These are phyloP conservation scores for Mycosphaerella arachidis DNA, from an alignment of 2,329 filamentous ascomycete genomes.

Conservation along the genomic window DNA sequence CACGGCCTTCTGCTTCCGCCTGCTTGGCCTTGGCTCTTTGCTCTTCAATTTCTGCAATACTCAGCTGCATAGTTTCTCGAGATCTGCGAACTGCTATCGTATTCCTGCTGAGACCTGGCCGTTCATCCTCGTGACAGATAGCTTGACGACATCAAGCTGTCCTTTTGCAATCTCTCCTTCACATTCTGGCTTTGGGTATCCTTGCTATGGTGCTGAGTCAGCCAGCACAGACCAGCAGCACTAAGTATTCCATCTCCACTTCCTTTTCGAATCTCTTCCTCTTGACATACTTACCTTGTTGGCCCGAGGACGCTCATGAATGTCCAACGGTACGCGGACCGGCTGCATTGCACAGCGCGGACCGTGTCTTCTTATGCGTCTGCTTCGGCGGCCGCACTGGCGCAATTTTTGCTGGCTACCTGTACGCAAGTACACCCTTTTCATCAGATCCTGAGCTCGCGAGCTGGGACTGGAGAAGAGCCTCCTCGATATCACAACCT, in stretches of 20 bases:
- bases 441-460: no score
- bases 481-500: no score
- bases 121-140: background rate
- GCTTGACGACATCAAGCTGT: background rate
- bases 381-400: no score
- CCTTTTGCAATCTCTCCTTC: background rate
- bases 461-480: no score
- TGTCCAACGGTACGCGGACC: background rate
- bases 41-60: background rate
- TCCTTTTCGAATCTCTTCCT: background rate
- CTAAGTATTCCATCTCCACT: no score
- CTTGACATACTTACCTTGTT: slow-evolving; percentile 1
- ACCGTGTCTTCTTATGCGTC: no score
- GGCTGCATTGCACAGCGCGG: background rate
- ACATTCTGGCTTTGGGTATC: background rate
- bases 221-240: no score
- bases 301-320: background rate
- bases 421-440: no score
- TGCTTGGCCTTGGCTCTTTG: background rate
- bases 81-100: background rate
- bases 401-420: no score
- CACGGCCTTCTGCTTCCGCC: background rate
- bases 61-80: background rate
- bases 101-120: background rate
- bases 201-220: no score